phyloP scores from a whole-genome alignment of 495 filamentous ascomycete genomes.

The Hypoxylon intermedium region DNA sequence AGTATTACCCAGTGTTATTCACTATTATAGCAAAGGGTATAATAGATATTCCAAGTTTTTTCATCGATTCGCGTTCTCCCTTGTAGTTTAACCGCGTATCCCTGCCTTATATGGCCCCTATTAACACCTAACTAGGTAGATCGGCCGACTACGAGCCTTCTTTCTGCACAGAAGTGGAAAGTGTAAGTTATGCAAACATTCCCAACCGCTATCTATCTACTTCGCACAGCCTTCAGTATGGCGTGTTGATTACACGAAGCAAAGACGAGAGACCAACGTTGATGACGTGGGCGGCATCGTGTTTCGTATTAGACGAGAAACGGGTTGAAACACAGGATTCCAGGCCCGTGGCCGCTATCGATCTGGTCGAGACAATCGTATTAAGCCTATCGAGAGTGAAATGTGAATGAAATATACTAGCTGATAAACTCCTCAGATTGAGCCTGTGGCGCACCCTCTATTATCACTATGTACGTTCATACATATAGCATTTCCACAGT shows the following conservation, averaged over 20 bases:
- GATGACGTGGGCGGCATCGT: constrained; percentile 24
- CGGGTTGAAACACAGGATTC: constrained; percentile 33
- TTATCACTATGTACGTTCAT: constrained; percentile 13
- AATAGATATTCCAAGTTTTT: not conserved
- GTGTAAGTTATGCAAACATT: not conserved
- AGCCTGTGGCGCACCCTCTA: constrained; percentile 10
- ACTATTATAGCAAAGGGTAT: constrained; percentile 6
- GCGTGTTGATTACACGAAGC: not conserved
- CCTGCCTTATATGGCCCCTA: constrained; percentile 23
- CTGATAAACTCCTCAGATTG: constrained; percentile 8
- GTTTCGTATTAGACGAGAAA: constrained; percentile 20
- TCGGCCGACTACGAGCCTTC: constrained; percentile 12
- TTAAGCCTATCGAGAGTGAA: constrained; percentile 8
- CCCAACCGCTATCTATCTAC: not conserved
- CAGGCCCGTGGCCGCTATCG: constrained; percentile 28
- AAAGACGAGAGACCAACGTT: not conserved
- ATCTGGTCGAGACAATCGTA: constrained; percentile 8
- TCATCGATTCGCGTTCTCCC: constrained; percentile 20
- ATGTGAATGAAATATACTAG: not conserved
- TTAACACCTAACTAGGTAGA: constrained; percentile 29
- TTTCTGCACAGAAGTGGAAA: not conserved
- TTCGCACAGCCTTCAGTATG: not conserved
- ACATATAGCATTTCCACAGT: constrained; percentile 23
- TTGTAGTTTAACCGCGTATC: constrained; percentile 24
- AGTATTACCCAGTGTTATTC: not conserved